Evolutionary conservation across 352 stramenopile genomes (phyloP).

Genomic region (Pythium sukuiense): DNA sequence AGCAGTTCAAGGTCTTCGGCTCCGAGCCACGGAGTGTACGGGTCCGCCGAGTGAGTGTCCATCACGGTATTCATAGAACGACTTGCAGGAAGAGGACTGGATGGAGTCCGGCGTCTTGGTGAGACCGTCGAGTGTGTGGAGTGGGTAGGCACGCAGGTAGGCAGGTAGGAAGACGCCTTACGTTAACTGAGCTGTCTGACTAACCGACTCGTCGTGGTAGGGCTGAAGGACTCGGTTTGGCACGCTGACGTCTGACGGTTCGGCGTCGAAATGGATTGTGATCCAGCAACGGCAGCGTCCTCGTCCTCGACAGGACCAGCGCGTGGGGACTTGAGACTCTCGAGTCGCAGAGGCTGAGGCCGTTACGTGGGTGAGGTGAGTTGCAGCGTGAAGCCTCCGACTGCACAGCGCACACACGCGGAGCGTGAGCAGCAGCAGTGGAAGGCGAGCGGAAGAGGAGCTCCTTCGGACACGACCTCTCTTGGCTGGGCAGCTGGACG

Average conservation of each 20-base stretch:
- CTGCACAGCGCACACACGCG: background rate
- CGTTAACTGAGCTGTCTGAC: background rate
- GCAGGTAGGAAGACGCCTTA: background rate
- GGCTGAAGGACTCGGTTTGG: background rate
- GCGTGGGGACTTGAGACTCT: background rate
- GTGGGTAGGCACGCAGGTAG: too few species aligned
- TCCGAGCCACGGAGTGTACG: conserved; percentile 24
- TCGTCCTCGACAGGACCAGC: background rate
- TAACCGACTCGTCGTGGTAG: background rate
- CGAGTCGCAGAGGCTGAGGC: background rate
- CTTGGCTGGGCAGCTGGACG: conserved; percentile 1
- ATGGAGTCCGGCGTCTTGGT: background rate
- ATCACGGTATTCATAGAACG: conserved; percentile 7
- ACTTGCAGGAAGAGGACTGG: background rate
- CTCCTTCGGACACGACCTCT: background rate
- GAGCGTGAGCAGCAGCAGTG: conserved; percentile 1
- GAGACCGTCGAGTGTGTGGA: too few species aligned
- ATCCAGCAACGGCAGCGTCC: background rate
- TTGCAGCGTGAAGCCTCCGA: background rate
- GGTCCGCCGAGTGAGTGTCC: conserved; percentile 11
- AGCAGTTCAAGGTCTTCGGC: conserved; percentile 27
- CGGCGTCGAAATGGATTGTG: background rate
- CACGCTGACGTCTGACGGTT: background rate
- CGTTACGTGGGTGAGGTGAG: background rate
- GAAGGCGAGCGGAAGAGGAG: conserved; percentile 5